A percentile compares a stretch with the other conserved stretches of the same genome.
Conservation (phyloP, 176 grass and related monocot species). For the Musa beccarii region DNA sequence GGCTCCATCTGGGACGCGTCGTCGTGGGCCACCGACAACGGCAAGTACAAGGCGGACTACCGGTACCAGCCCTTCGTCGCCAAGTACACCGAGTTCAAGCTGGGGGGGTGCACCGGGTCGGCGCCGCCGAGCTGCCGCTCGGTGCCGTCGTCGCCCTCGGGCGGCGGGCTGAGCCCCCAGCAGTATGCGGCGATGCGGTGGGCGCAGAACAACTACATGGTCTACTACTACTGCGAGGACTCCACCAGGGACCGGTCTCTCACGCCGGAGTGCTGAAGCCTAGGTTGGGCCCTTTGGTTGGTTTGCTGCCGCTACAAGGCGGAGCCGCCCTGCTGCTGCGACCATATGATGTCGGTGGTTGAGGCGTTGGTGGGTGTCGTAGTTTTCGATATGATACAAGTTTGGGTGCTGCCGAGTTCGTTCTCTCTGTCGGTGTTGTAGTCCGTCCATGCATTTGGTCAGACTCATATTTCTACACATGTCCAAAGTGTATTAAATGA, state of each 20-base stretch:
- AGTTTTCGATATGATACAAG: no score
- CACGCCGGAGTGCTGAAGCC: slow-evolving; percentile 36
- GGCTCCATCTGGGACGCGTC: slow-evolving; percentile 73
- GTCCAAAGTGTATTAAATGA: no score
- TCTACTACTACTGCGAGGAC: slow-evolving; percentile 56
- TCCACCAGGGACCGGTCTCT: slow-evolving; percentile 31
- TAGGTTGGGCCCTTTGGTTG: not conserved
- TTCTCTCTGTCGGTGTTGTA: no score
- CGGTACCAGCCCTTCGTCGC: slow-evolving; percentile 48
- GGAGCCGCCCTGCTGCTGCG: no score
- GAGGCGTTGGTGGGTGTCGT: no score
- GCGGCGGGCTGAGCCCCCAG: slow-evolving; percentile 11
- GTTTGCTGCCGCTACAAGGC: no score
- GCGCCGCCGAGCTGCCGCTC: slow-evolving; percentile 19
- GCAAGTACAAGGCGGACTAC: slow-evolving; percentile 52
- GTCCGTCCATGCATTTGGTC: no score
- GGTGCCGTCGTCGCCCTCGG: not conserved
- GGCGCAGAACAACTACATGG: slow-evolving; percentile 45
- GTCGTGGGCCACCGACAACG: slow-evolving; percentile 57
- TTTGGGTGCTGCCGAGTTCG: no score
- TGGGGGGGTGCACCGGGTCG: slow-evolving; percentile 25
- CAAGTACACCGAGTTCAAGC: slow-evolving; percentile 29
- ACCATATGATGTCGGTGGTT: no score
- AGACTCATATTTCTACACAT: no score
- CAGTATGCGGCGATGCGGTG: slow-evolving; percentile 47